Conservation (phyloP, 2,329 filamentous ascomycete genomes). For the Drechslera avenae region DNA sequence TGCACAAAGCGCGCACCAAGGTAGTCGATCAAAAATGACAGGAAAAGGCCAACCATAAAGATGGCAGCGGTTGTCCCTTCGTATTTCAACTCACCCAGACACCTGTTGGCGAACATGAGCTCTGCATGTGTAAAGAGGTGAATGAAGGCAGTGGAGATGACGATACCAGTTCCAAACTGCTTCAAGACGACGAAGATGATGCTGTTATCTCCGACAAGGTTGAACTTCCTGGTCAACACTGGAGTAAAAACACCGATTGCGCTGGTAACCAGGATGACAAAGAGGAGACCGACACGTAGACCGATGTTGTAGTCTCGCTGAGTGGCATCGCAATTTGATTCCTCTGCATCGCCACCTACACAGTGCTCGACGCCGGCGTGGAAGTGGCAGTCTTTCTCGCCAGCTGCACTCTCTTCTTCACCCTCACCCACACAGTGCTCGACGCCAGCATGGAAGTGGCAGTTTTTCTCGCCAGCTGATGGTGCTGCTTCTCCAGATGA, state of each 20-base stretch:
- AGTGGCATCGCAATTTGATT: constrained; percentile 54
- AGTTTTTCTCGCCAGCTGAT: constrained; percentile 45
- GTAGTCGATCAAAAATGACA: constrained; percentile 75
- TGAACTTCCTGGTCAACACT: constrained; percentile 65
- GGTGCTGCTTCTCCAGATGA: constrained; percentile 14
- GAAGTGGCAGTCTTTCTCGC: constrained; percentile 64
- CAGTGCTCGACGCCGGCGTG: constrained; percentile 77
- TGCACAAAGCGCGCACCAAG: constrained; percentile 64
- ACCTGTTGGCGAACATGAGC: constrained; percentile 74
- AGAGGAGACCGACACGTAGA: constrained; percentile 72
- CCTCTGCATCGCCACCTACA: constrained; percentile 54
- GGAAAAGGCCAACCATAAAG: constrained; percentile 73
- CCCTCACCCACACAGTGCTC: constrained; percentile 66
- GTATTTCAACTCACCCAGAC: constrained; percentile 68
- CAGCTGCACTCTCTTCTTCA: constrained; percentile 39
- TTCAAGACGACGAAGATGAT: constrained; percentile 68
- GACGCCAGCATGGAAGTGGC: constrained; percentile 76
- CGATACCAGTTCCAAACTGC: constrained; percentile 74
- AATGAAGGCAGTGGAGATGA: constrained; percentile 73
- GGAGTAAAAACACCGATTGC: constrained; percentile 71
- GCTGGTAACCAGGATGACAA: constrained; percentile 72
- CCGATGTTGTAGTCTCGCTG: constrained; percentile 68
- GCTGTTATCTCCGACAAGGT: constrained; percentile 56
- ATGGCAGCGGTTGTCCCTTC: constrained; percentile 73
- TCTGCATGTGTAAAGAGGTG: constrained; percentile 74